Evolutionary conservation across 176 grass and related monocot species (phyloP), one percentile per base, ranked within the genome.

Genomic region (Chloris gayana): DNA sequence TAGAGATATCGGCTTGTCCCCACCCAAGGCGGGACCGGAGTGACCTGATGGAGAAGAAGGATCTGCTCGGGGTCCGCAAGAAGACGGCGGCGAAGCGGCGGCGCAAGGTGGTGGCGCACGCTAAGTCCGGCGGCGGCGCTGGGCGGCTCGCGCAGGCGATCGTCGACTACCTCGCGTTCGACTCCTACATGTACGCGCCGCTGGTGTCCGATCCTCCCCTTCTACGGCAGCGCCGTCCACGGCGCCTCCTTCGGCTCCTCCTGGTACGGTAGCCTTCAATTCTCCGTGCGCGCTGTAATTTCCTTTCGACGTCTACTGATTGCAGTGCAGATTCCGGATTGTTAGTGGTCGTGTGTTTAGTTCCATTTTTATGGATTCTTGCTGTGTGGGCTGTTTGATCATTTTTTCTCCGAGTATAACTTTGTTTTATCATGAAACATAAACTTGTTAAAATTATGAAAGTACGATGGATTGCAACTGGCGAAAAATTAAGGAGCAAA

Each of bases 121-220:
- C 21, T 0, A 66, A 50, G 62, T 29, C 18, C 14, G 42, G 24
- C 3, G 42, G 24, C 3, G 26, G 59, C 38, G 74, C 38, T 13
- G 18, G 33, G 11, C 5, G 56, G 2, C n/a, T 89, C 38, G 83
- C 66, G 4, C 82, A 77, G 77, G 72, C 66, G n/a, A 38, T 89
- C 38, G 72, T 78, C 0, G 78, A 62, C 21, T 89, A 89, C 78
- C 83, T 89, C 47, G 46, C 66, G 37, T 77, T 67, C 24, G 87
- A 89, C 58, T 85, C 82, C 57, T 89, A 82, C 39, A 77, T 85
- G 87, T 89, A 89, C 78, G 87, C 77, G 5, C 82, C 87, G 46
- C 78, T 89, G 46, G 57, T 82, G 14, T 81, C 34, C 1, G 45
- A 62, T 10, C 37, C 77, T 6, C 64, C 26, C 15, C 6, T 14